These are phyloP conservation scores for Boletus subcaerulescens DNA, from an alignment of 768 basidiomycete species.

Conservation along the genomic window DNA sequence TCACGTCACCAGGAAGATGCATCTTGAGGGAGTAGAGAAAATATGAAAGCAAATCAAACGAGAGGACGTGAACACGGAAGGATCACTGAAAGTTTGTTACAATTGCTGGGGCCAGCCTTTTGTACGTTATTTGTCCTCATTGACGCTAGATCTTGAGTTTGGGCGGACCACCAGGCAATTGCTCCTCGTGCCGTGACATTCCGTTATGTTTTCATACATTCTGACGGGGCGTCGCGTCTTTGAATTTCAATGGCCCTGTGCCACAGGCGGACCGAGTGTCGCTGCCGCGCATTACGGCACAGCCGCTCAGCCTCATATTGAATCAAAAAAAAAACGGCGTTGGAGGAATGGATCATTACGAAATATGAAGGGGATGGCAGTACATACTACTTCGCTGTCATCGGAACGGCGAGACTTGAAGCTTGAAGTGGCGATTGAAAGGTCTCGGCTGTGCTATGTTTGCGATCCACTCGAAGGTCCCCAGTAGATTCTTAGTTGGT, in stretches of 20 bases:
- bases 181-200: constrained; percentile 12
- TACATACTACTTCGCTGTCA: neutral
- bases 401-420: neutral
- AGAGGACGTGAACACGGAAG: constrained; percentile 29
- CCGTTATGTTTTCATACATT: constrained; percentile 15
- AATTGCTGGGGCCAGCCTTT: constrained; percentile 13
- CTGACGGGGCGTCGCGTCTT: neutral
- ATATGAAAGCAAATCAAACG: constrained; percentile 15
- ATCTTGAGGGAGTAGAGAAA: constrained; percentile 7
- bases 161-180: constrained; percentile 12
- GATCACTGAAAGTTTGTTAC: constrained; percentile 19
- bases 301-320: neutral
- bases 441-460: neutral
- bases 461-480: neutral
- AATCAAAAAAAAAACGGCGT: too few species aligned
- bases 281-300: neutral
- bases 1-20: constrained; percentile 28
- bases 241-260: neutral
- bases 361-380: neutral
- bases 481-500: too few species aligned
- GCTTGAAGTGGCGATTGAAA: neutral
- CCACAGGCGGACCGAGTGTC: neutral
- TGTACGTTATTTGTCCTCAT: constrained; percentile 35
- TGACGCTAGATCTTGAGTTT: constrained; percentile 25
- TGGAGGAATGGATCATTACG: neutral